Base-by-base conservation (phyloP, 2,329 filamentous ascomycete species). In the Thelonectria discophora region DNA sequence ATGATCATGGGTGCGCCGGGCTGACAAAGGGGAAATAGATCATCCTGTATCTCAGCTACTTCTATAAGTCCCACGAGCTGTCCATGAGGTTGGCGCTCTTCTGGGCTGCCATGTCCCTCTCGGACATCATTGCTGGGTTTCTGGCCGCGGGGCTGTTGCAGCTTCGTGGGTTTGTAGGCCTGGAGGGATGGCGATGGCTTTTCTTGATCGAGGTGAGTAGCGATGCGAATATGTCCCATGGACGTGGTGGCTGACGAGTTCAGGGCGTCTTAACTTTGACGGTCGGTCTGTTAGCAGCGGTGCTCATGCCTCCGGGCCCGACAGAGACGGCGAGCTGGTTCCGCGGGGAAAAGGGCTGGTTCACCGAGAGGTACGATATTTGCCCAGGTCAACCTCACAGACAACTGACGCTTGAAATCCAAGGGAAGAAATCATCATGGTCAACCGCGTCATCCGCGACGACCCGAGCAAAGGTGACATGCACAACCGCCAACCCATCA, bases 31-130 rank as follows among this genome's bases (percentile, higher is more conserved):
- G 43, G 24, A 10, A 37, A 52, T 71, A 76, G 64, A 74, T 71
- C 40, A 84, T 89, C 54, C 76, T 88, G 0, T 91, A 90, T 70
- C 79, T 91, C 2, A 87, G 83, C 27, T 92, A 92, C 73, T 92
- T 88, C 76, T 92, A 91, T 75, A 91, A 62, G 40, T 56, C 59
- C 24, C 58, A 61, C 12, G 62, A 65, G 73, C 80, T 92, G 2
- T 88, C 89, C 0, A 81, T 85, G 39, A 82, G 90, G 0, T 77
- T 92, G 21, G 86, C 85, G 54, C 90, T 83, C 77, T 91, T 91
- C 75, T 92, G 89, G 90, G 84, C 84, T 10, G 49, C 62, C 54
- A 65, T 63, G 58, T 60, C 56, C 5, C 40, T 65, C n/a, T 57
- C 64, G 40, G 64, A 65, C 52, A 68, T 66, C 21, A 30, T 65